Evolutionary conservation across 1,139 yeast species (phyloP), one percentile per base, ranked within the genome.

Genomic region (Taiozyma sp.): DNA sequence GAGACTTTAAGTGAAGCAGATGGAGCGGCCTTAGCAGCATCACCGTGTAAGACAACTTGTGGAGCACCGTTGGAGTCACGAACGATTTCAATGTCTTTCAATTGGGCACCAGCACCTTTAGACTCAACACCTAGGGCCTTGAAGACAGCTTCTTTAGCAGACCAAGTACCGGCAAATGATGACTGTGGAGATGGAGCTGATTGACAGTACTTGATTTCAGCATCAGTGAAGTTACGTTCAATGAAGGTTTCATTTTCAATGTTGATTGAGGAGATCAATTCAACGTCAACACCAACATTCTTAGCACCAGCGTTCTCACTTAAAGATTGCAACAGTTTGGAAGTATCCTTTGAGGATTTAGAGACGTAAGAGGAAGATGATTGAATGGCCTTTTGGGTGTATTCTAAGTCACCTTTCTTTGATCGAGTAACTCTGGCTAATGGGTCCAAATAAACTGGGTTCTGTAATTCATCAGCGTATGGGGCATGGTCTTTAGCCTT

Each of bases 61-160:
- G 99, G 99, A 50, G 87, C 95, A 52, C 96, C 96, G 50, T 80
- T 82, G 54, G 76, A 61, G 60, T 82, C 87, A 63, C 95, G 85
- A 26, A 75, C 63, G 63, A 93, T 88, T 73, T 91, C 98, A 70
- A 93, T 93, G 57, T 90, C 97, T 68, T 80, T 79, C 73, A 93
- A 78, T 46, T 96, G 77, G 50, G 99, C 98, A 56, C 98, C 99
- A 21, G 91, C 97, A 56, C 99, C 99, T 68, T 84, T 80, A 44
- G 96, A 85, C 65, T 81, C 79, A 56, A 89, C 95, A 56, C 95
- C 93, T 64, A 93, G 77, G 22, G 97, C 88, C 76, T 93, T 93
- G 83, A 93, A 93, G 43, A 90, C 97, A 41, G 99, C 99, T 74
- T 93, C 99, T 74, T 93, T 93, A 49, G 99, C 99, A 44, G 97